Evolutionary conservation across 2,329 filamentous ascomycete genomes (phyloP).

Genomic region (Chaetomium globosum): DNA sequence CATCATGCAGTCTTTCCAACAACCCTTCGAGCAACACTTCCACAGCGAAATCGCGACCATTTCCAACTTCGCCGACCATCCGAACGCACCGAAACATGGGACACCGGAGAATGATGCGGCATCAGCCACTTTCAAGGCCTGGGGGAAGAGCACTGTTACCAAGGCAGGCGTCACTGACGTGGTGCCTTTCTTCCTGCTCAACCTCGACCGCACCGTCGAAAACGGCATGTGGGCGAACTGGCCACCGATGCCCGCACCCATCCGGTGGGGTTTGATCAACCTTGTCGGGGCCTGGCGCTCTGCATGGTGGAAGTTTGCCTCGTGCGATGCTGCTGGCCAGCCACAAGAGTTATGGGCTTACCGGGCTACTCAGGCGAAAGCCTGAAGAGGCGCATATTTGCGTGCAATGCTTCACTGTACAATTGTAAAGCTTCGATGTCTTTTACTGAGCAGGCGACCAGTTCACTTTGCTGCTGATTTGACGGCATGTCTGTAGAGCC

Average conservation of each 20-base stretch:
- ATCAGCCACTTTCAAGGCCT: constrained; percentile 57
- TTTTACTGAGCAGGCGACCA: not conserved
- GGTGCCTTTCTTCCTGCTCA: constrained; percentile 66
- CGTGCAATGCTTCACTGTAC: not conserved
- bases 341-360: constrained; percentile 59
- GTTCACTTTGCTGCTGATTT: not conserved
- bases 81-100: constrained; percentile 53
- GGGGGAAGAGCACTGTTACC: constrained; percentile 65
- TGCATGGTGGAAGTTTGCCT: constrained; percentile 66
- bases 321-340: constrained; percentile 57
- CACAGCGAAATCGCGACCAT: constrained; percentile 59
- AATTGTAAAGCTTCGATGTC: not conserved
- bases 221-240: constrained; percentile 63
- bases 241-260: constrained; percentile 64
- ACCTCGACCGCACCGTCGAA: constrained; percentile 62
- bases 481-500: not conserved
- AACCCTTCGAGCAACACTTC: constrained; percentile 57
- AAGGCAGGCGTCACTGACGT: constrained; percentile 63
- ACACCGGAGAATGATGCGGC: constrained; percentile 52
- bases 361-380: constrained; percentile 31
- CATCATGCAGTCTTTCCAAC: constrained; percentile 56
- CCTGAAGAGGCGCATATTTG: constrained; percentile 1
- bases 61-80: constrained; percentile 52
- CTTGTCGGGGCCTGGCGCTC: constrained; percentile 59
- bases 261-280: constrained; percentile 63